Evolutionary conservation across 306 rosid genomes (phyloP), one percentile per base, ranked within the genome.

Genomic region (Spatholobus suberectus): DNA sequence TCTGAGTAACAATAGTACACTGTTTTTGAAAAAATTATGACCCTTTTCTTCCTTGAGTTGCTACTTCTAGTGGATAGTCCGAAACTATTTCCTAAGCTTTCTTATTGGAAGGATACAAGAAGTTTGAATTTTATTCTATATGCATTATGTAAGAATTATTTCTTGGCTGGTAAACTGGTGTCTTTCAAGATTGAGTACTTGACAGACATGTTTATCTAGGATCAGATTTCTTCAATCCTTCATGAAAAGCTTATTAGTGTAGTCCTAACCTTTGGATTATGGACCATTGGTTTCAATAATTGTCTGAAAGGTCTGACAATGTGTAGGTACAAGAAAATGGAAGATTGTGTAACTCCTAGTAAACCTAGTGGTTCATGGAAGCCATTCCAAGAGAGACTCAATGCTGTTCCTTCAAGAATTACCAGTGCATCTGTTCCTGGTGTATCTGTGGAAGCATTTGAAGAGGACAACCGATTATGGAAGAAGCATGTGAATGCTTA

Each of bases 401-500:
- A 89, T 68, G 86, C 51, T 47, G 68, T 90, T 51, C 97, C 98
- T 58, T 81, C 77, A 55, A 84, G 88, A 90, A 85, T 94, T 82
- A 88, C 90, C 11, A 62, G 90, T 74, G 93, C 92, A 84, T 90
- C 81, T 1, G 11, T 90, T 77, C 86, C 87, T 20, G 90, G 92
- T 68, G 82, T 88, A 65, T 84, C 92, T 32, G 68, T 82, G 43
- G 90, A 85, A 86, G 73, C 71, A 76, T 91, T 80, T 76, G 81
- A 88, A 84, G 79, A 84, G 37, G 97, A 93, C 81, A 90, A 40
- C 17, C 86, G 85, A 59, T 66, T 79, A 18, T 93, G 97, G 97
- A 89, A 87, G 91, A 93, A 93, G 85, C 97, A 93, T 68, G 90
- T 90, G 81, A 93, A 84, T 81, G 94, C 97, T 40, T 93, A 93